Evolutionary conservation across 805 yeast species (phyloP).

Genomic region (Pichia cephalocereana): DNA sequence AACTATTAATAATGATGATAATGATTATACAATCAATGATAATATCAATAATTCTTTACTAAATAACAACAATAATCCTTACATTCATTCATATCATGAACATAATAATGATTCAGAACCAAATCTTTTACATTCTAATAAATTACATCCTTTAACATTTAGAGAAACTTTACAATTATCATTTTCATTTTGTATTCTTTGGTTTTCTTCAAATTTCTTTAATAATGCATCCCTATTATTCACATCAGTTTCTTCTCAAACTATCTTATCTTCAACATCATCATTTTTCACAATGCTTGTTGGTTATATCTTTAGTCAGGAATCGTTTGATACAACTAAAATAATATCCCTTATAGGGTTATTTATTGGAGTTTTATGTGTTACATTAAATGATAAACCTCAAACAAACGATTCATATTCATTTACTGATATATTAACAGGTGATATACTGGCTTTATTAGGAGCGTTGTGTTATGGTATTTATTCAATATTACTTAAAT

Average conservation of each 20-base stretch:
- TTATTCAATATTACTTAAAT: constrained; percentile 77
- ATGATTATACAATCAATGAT: neutral
- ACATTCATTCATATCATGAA: neutral
- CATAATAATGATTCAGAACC: neutral
- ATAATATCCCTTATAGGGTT: constrained; percentile 62
- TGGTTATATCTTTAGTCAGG: constrained; percentile 67
- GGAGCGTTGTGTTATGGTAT: constrained; percentile 91
- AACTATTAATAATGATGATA: neutral
- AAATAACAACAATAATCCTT: neutral
- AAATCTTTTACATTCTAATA: neutral
- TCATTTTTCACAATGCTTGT: constrained; percentile 85
- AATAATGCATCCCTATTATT: constrained; percentile 82
- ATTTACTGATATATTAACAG: constrained; percentile 33
- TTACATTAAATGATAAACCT: constrained; percentile 56
- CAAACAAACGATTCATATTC: constrained; percentile 24
- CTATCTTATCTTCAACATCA: constrained; percentile 85
- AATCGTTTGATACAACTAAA: constrained; percentile 55
- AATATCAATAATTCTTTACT: neutral
- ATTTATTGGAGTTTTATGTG: constrained; percentile 69
- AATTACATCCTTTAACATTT: constrained; percentile 25
- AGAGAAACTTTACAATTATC: constrained; percentile 67
- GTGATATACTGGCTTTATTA: constrained; percentile 69
- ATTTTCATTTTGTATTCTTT: constrained; percentile 72
- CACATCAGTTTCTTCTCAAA: constrained; percentile 91
- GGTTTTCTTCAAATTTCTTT: constrained; percentile 86